phyloP scores from a whole-genome alignment of 2,329 filamentous ascomycete species.

The Trichoderma sp. region DNA sequence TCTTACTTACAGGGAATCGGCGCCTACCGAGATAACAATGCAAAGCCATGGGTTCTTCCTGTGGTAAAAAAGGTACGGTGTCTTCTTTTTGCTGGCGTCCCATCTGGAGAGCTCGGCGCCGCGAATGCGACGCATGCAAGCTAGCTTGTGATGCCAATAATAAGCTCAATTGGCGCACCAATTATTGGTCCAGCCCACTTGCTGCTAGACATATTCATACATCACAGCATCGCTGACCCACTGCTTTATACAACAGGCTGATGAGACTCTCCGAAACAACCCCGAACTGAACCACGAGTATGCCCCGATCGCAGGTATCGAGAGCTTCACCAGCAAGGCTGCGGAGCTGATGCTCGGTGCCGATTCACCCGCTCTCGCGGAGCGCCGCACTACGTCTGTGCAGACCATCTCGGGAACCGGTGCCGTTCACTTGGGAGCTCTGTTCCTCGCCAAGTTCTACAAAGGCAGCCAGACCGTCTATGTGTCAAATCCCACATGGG shows the following conservation, averaged over 20 bases:
- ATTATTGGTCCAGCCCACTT: constrained; percentile 6
- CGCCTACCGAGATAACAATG: constrained; percentile 90
- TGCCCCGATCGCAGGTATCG: constrained; percentile 87
- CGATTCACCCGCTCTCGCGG: constrained; percentile 75
- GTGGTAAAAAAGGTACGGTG: constrained; percentile 85
- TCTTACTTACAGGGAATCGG: constrained; percentile 62
- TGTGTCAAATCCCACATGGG: constrained; percentile 94
- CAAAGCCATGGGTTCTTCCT: constrained; percentile 95
- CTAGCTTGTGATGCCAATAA: background rate
- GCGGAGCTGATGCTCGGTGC: constrained; percentile 84
- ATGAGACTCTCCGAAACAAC: constrained; percentile 83
- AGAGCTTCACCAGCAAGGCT: constrained; percentile 82
- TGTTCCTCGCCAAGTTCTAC: constrained; percentile 95
- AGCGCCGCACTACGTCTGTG: constrained; percentile 77
- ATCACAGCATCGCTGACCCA: constrained; percentile 15
- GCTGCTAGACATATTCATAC: background rate
- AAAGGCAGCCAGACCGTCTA: constrained; percentile 73
- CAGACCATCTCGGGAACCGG: constrained; percentile 98
- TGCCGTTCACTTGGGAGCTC: constrained; percentile 86
- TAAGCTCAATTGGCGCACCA: constrained; percentile 15
- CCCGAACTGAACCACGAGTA: constrained; percentile 97
- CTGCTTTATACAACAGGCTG: constrained; percentile 59
- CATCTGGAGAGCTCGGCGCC: background rate
- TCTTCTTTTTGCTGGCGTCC: background rate
- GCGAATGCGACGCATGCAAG: background rate